phyloP scores from a whole-genome alignment of 768 basidiomycete species.

The Calocybe indica region DNA sequence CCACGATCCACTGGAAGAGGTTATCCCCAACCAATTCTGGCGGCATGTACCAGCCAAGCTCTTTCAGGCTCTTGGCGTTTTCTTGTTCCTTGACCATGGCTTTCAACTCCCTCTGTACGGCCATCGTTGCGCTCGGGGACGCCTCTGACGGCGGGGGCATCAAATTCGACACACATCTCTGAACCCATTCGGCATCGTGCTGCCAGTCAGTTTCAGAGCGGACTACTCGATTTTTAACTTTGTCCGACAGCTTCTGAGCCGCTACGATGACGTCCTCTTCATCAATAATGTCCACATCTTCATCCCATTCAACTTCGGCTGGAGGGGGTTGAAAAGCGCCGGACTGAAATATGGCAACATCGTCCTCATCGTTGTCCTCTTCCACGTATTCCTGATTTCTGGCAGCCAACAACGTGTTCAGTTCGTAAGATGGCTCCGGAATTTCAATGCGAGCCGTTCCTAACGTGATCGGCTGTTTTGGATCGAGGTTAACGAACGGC shows the following conservation, averaged over 20 bases:
- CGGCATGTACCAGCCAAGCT: slow-evolving; percentile 70
- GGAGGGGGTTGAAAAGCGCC: too few relatives aligned
- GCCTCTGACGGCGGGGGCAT: slow-evolving; percentile 61
- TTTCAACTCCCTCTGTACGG: slow-evolving; percentile 57
- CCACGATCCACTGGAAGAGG: slow-evolving; percentile 68
- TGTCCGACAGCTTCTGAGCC: slow-evolving; percentile 5
- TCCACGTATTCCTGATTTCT: slow-evolving; percentile 33
- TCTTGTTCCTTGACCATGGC: slow-evolving; percentile 59
- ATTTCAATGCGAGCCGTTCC: slow-evolving; percentile 35
- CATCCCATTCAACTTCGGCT: too few relatives aligned
- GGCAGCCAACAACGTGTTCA: slow-evolving; percentile 40
- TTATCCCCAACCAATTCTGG: slow-evolving; percentile 62
- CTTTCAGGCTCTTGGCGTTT: slow-evolving; percentile 32
- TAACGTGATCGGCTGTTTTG: slow-evolving; percentile 36
- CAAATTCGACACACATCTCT: slow-evolving; percentile 33
- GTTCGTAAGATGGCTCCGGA: slow-evolving; percentile 51
- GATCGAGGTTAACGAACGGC: slow-evolving; percentile 46
- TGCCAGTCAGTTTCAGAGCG: slow-evolving; percentile 40
- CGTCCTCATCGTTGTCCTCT: slow-evolving; percentile 45
- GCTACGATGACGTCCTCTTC: slow-evolving; percentile 24
- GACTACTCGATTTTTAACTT: slow-evolving; percentile 11
- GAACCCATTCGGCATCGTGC: slow-evolving; percentile 47
- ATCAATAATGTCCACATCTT: slow-evolving; percentile 16
- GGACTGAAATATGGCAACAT: slow-evolving; percentile 18
- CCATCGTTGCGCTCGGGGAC: slow-evolving; percentile 44